Evolutionary conservation across 2,329 filamentous ascomycete species (phyloP).

Genomic region (Fusarium miscanthi): DNA sequence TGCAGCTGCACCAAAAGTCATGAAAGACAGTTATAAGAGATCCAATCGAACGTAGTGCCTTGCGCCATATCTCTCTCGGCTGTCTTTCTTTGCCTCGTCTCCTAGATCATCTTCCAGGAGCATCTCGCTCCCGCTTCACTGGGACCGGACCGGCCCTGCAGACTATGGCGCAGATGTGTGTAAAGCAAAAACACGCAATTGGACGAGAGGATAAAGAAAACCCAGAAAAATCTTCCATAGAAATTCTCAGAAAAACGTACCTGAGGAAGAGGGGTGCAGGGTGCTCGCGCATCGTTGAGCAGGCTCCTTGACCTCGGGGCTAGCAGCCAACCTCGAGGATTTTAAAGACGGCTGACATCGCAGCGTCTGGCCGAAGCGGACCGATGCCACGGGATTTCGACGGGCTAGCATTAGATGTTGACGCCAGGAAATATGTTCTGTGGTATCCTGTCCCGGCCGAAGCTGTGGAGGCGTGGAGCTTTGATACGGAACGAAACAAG

Average conservation of each 20-base stretch:
- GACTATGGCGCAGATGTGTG: constrained; percentile 13
- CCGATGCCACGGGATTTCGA: constrained; percentile 35
- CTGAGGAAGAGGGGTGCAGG: constrained; percentile 31
- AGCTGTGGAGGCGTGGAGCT: constrained; percentile 30
- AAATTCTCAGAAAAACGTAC: constrained; percentile 37
- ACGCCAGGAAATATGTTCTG: constrained; percentile 6
- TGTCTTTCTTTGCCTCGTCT: constrained; percentile 2
- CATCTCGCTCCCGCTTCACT: constrained; percentile 30
- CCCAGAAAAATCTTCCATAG: constrained; percentile 25
- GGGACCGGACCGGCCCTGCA: constrained; percentile 45
- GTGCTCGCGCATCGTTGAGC: constrained; percentile 35
- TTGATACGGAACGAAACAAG: constrained; percentile 11
- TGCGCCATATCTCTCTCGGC: constrained; percentile 26
- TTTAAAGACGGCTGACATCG: constrained; percentile 24
- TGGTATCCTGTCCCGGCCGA: background rate
- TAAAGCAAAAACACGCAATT: constrained; percentile 12
- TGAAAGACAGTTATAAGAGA: constrained; percentile 20
- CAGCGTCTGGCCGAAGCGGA: constrained; percentile 31
- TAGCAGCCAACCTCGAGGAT: constrained; percentile 8
- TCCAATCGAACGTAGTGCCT: constrained; percentile 36
- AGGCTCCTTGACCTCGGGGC: constrained; percentile 4
- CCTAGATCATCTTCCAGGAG: constrained; percentile 6
- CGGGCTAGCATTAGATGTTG: constrained; percentile 31
- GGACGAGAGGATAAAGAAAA: constrained; percentile 14
- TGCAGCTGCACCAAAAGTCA: constrained; percentile 18